Base-by-base conservation (phyloP, 2,329 filamentous ascomycete species). In the Triangularia verruculosa region DNA sequence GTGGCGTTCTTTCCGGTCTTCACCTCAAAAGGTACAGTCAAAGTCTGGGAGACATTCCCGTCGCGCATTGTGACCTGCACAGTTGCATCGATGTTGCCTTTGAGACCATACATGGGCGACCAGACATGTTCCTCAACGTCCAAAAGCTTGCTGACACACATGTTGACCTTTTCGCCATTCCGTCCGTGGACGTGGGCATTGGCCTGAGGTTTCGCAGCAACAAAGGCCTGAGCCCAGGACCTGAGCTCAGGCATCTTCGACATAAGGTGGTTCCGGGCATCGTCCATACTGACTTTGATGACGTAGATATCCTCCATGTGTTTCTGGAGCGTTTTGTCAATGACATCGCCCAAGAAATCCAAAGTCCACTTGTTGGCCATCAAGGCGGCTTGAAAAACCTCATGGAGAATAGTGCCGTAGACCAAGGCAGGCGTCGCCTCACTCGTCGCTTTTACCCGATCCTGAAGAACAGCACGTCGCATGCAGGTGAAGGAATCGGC, bases 61-160 rank as follows among this genome's bases (percentile, higher is more conserved):
- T 96, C 91, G 61, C 86, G 80, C 81, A 97, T 90, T 0, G 85
- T 86, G 15, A 95, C 90, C 78, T 99, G 92, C 0, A 99, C 91
- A 0, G 95, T 98, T 27, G 95, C 95, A 77, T 99, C 95, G 64
- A 99, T 95, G 70, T 98, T 99, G 28, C 95, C 95, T 75, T 99
- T 99, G 15, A 99, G 81, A 0, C 95, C 95, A 74, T 96, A 99
- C 86, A 93, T 94, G 0, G 95, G 95, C 6, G 94, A 98, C 95
- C 95, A 99, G 27, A 99, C 88, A 73, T 98, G 95, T 75, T 99
- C 95, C 74, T 99, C 95, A 9, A 99, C 91, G 73, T 98, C 95
- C 13, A 99, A 88, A 27, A 99, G 81, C 74, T 98, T 99, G 72
- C 89, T 96, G 69, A 99, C 88, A 69, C 91, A 93, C 84, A 98